A percentile compares a stretch with the other conserved stretches of the same genome.
These are phyloP conservation scores for Chalciporus piperatus DNA, from an alignment of 768 basidiomycete genomes.

Conservation along the genomic window DNA sequence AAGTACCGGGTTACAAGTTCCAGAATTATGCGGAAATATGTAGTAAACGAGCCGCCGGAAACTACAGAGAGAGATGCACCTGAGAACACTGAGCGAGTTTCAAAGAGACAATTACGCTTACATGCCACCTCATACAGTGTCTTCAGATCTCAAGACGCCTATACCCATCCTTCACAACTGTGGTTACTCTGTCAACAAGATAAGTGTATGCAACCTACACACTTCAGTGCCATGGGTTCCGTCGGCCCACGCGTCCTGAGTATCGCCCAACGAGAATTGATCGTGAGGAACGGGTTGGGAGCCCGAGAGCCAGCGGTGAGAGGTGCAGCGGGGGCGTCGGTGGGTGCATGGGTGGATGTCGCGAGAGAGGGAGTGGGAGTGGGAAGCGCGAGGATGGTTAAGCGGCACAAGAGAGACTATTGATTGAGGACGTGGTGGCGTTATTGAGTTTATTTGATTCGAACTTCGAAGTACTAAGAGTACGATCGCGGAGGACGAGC, in stretches of 20 bases:
- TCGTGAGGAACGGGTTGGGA: conserved; percentile 79
- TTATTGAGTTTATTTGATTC: conserved; percentile 63
- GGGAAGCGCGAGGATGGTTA: conserved; percentile 36
- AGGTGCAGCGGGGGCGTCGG: conserved; percentile 65
- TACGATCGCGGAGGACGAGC: conserved; percentile 68
- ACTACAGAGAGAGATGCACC: no score
- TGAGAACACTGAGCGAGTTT: no score
- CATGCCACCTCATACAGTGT: no score
- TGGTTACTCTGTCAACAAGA: no score
- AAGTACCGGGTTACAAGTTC: no score
- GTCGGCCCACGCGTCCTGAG: conserved; percentile 65
- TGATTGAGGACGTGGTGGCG: conserved; percentile 39
- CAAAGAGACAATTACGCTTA: no score
- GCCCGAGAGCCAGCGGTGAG: conserved; percentile 79
- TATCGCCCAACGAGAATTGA: conserved; percentile 69
- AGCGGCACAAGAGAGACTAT: conserved; percentile 19
- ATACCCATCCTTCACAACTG: no score
- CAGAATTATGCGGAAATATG: no score
- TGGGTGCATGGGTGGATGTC: conserved; percentile 74
- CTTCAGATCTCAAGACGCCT: no score
- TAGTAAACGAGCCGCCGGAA: no score
- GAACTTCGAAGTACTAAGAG: no score
- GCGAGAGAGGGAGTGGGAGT: conserved; percentile 34
- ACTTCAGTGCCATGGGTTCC: conserved; percentile 50
- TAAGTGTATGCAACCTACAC: no score